Base-by-base conservation (phyloP, 208 protist genomes). In the Trypanosoma cruzi region DNA sequence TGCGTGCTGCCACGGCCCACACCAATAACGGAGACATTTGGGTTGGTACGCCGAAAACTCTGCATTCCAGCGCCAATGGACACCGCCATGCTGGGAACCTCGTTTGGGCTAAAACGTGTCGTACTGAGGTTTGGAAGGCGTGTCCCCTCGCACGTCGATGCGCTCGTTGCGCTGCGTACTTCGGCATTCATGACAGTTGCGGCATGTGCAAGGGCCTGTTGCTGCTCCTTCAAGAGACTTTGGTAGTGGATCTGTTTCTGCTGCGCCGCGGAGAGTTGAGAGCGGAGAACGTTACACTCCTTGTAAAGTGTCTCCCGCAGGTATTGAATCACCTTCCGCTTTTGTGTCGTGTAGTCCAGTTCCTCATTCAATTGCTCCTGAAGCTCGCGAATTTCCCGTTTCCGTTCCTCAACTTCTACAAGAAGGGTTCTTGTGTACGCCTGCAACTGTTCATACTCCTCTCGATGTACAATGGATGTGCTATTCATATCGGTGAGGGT, bases 211-310 rank as follows among this genome's bases (percentile, higher is more conserved):
- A 67, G 3, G 8, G 24, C 42, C 32, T 80, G 66, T 62, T 81
- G 69, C 13, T 71, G 73, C 34, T 91, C 78, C 34, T 77, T 76
- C 37, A 70, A 10, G 7, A 70, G 20, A 13, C 34, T 28, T 32
- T 72, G 73, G 29, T 68, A 68, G 5, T 74, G 58, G 28, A 74
- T 66, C 48, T 61, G 61, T 49, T 68, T 82, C 14, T 81, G 67
- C 36, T 68, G 77, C 16, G 83, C 85, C 20, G 79, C 54, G 66
- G 64, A 79, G 37, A 97, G 78, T 68, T 97, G 92, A 18, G 82
- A 72, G 40, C 92, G 89, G 5, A 97, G 86, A 64, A 84, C 74
- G 42, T 79, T 82, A 66, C 89, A 95, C 75, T 97, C 89, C 52
- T 84, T 78, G 58, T 92, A 80, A 10, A 97, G 78, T 2, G 89